Percentiles rank a stretch among this genome's conserved stretches.
Evolutionary conservation across 768 basidiomycete genomes (phyloP).

Genomic region (Amanita rimosa): DNA sequence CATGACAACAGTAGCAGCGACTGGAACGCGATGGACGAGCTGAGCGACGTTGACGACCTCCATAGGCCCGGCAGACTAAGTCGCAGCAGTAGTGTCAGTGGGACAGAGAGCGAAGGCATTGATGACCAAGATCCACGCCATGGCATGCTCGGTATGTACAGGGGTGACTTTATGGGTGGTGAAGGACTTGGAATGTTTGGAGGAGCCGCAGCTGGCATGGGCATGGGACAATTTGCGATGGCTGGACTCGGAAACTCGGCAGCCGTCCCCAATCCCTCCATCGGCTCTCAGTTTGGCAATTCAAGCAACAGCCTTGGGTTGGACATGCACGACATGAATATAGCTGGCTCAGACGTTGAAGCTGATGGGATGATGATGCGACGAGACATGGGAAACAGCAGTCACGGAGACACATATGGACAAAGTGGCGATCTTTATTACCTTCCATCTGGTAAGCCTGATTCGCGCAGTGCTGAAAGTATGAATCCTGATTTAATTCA

Average conservation of each 20-base stretch:
- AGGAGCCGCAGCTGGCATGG: conserved; percentile 5
- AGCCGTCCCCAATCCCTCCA: not conserved
- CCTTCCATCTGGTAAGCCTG: conserved; percentile 3
- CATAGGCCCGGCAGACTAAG: not conserved
- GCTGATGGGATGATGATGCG: conserved; percentile 40
- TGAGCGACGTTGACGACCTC: conserved; percentile 5
- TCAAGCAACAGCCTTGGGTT: conserved; percentile 1
- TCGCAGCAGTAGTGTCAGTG: conserved; percentile 7
- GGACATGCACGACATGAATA: conserved; percentile 13
- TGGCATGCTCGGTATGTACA: conserved; percentile 39
- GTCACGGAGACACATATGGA: conserved; percentile 1
- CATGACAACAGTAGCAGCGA: conserved; percentile 4
- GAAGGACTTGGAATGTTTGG: conserved; percentile 12
- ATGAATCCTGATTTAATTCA: conserved; percentile 12
- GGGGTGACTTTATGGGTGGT: conserved; percentile 36
- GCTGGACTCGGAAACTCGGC: not conserved
- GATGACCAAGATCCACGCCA: conserved; percentile 2
- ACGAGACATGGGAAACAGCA: not conserved
- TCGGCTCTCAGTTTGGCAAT: conserved; percentile 1
- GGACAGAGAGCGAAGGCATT: conserved; percentile 5
- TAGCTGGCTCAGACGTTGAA: conserved; percentile 41
- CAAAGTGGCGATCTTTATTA: conserved; percentile 8
- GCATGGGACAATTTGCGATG: conserved; percentile 5
- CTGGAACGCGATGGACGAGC: conserved; percentile 3
- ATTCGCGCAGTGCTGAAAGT: conserved; percentile 11